Conservation (phyloP, 352 stramenopile species). For the Phytophthora macrochlamydospora region DNA sequence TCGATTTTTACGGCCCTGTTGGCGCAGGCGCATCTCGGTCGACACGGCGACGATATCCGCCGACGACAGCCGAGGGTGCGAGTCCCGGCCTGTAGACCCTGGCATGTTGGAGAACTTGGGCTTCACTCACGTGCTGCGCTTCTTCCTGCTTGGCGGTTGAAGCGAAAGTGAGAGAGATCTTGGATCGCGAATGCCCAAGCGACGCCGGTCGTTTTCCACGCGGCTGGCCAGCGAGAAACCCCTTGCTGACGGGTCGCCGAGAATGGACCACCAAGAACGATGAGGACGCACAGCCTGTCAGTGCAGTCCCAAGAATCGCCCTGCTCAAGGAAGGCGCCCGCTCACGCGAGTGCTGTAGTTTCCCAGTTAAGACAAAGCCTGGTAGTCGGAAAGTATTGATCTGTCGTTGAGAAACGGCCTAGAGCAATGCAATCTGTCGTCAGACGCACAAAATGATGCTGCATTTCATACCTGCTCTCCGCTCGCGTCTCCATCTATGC, state of each 20-base stretch:
- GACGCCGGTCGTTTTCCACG: conserved; percentile 30
- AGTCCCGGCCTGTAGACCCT: conserved; percentile 31
- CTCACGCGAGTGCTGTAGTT: no score
- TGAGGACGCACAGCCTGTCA: no score
- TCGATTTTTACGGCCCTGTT: conserved; percentile 63
- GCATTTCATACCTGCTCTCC: conserved; percentile 17
- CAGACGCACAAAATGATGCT: neutral
- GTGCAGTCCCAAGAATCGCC: no score
- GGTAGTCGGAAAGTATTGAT: no score
- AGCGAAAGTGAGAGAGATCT: conserved; percentile 29
- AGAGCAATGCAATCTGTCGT: neutral
- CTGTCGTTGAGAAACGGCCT: no score
- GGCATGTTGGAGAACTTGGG: conserved; percentile 20
- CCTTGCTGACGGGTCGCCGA: neutral
- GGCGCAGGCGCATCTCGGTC: conserved; percentile 77
- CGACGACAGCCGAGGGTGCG: conserved; percentile 69
- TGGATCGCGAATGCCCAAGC: conserved; percentile 20
- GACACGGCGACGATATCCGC: conserved; percentile 85
- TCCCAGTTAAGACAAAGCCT: no score
- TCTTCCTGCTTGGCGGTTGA: conserved; percentile 4
- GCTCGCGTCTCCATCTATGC: conserved; percentile 10
- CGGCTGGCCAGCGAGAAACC: neutral
- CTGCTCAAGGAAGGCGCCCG: no score
- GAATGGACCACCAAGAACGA: no score
- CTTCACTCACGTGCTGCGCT: conserved; percentile 9